Base-by-base conservation (phyloP, 2,329 filamentous ascomycete genomes). In the Cercospora beticola region DNA sequence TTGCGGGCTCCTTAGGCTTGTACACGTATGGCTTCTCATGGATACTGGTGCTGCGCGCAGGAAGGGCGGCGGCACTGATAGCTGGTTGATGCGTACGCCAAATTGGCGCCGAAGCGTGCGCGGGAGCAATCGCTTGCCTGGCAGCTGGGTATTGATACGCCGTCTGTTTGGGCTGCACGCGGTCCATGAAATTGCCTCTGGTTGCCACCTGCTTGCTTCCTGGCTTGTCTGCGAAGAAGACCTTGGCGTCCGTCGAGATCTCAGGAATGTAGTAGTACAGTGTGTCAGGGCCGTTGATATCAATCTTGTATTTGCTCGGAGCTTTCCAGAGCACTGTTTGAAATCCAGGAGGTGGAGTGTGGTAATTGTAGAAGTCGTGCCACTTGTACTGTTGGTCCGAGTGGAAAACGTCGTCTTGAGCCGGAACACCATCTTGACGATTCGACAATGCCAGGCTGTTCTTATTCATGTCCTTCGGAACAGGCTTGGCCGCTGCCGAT, bases 251-350 rank as follows among this genome's bases (percentile, higher is more conserved):
- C 6, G 94, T 97, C 23, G 94, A 98, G 21, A 86, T 87, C 78
- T 88, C 88, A 33, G 92, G 92, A 69, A 99, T 85, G 78, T 97
- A 98, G 81, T 93, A 87, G 92, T 94, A 98, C 18, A 97, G 79
- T 77, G 92, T 90, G 70, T 94, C 87, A 16, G 89, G 85, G 77
- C 91, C 92, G 69, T 81, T 81, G 8, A 97, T 79, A 76, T 97
- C 88, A 67, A 96, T 83, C 80, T 89, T 91, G 76, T 84, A 85
- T 78, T 92, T 88, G 64, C 82, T 83, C 23, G 74, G 65, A 16
- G 79, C 76, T 52, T 74, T 68, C 58, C 74, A 72, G 4, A 67
- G 60, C 75, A 79, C 71, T 12, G 71, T 72, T 26, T 86, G 84
- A 73, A 86, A 85, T 31, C 75, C 75, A 28, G 75, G 75, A 8